Evolutionary conservation across 768 basidiomycete genomes (phyloP), one percentile per base, ranked within the genome.

Genomic region (Psilocybe tampanensis): DNA sequence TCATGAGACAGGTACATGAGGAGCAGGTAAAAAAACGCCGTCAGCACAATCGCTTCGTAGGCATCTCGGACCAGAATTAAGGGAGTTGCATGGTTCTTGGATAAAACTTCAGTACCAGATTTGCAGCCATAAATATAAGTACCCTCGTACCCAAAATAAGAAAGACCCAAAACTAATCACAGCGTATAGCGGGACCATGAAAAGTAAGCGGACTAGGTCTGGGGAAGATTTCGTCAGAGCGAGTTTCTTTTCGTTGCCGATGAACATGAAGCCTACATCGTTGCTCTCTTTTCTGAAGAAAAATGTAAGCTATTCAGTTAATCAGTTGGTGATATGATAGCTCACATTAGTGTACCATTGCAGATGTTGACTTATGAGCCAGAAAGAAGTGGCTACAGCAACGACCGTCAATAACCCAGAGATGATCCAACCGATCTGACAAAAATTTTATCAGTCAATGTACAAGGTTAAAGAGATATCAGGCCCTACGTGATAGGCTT

Each of bases 161-260:
- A 86, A 92, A 4, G 88, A 88, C 1, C 83, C 78, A 54, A 87
- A 79, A 64, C 84, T 87, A 68, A 88, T 82, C 36, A 80, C 65
- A 8, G 87, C 84, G 66, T 93, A 93, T 29, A 90, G 77, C 2
- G 89, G 88, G 2, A 90, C 88, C 85, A 93, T 86, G 70, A 92
- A 83, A 21, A 93, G 77, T 18, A 92, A 72, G 8, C 90, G 85
- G 47, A 90, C 80, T 62, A 90, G 88, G 66, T 89, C 86, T 89
- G 55, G 2, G 21, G 34, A 18, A 56, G 47, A 8, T 55, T 33
- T 39, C 47, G 34, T 19, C 17, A 52, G 41, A 19, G 36, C n/a
- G n/a, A n/a, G 2, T 29, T 23, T 22, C 9, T 24, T 11, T 15
- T 23, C 11, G 18, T 22, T 34, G 24, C 6, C 8, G 33, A 5